Percentiles rank a stretch among this genome's conserved stretches.
These are phyloP conservation scores for Pyrenula massariospora DNA, from an alignment of 495 filamentous ascomycete genomes.

Conservation along the genomic window DNA sequence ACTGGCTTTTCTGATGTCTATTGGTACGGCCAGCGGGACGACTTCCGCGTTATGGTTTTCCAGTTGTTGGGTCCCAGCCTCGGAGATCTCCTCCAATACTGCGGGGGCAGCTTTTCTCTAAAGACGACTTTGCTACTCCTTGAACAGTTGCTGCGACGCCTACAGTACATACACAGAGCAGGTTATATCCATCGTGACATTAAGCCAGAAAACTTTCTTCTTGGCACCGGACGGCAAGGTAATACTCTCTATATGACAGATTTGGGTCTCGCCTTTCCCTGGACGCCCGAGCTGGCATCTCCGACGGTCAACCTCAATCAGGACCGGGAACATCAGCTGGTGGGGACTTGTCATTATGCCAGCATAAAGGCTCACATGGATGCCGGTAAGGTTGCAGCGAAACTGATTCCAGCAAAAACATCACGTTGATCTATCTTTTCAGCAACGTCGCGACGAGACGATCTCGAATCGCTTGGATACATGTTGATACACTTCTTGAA, in stretches of 20 bases:
- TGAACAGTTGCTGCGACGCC: constrained; percentile 20
- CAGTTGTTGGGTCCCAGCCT: constrained; percentile 27
- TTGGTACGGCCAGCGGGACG: constrained; percentile 14
- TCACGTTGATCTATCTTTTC: too few species aligned
- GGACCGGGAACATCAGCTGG: background rate
- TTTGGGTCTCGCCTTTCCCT: constrained; percentile 81
- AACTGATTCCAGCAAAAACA: too few species aligned
- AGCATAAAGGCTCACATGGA: constrained; percentile 21
- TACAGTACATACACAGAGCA: constrained; percentile 21
- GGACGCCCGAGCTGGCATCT: constrained; percentile 21
- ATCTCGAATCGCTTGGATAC: constrained; percentile 31
- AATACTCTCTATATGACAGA: constrained; percentile 47
- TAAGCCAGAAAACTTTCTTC: constrained; percentile 75
- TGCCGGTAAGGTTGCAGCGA: constrained; percentile 11
- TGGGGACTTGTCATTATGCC: constrained; percentile 13
- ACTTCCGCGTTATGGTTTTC: constrained; percentile 16
- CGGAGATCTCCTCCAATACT: constrained; percentile 21
- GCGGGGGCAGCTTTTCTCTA: constrained; percentile 21
- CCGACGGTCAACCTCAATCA: background rate
- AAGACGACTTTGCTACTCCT: constrained; percentile 26
- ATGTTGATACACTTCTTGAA: constrained; percentile 22
- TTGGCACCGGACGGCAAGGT: constrained; percentile 63
- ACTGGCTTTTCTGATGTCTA: constrained; percentile 6
- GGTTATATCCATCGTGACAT: constrained; percentile 45
- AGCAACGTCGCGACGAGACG: constrained; percentile 22